Percentiles rank a stretch among this genome's conserved stretches.
Evolutionary conservation across 2,329 filamentous ascomycete species (phyloP).

Genomic region (Alternaria viburni): DNA sequence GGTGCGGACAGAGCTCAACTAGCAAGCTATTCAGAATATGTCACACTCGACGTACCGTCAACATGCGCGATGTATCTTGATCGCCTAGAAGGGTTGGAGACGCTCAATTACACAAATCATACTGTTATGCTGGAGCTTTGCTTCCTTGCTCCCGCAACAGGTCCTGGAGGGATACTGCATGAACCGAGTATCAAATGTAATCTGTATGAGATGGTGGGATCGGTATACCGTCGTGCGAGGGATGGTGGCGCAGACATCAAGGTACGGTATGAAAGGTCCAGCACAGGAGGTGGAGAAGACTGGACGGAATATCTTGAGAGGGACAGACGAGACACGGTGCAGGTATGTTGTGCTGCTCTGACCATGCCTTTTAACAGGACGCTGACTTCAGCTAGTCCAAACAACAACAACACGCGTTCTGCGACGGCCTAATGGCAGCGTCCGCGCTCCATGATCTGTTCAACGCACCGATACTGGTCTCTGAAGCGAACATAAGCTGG

Average conservation of each 20-base stretch:
- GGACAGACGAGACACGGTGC: not conserved
- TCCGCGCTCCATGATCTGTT: not conserved
- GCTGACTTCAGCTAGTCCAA: not conserved
- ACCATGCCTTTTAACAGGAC: not conserved
- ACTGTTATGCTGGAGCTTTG: not conserved
- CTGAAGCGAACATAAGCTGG: not conserved
- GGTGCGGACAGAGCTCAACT: not conserved
- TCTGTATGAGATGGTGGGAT: not conserved
- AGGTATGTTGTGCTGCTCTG: not conserved
- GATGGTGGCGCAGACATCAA: not conserved
- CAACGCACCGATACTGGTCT: not conserved
- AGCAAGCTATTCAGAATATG: not conserved
- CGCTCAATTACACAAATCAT: not conserved
- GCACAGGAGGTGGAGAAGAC: not conserved
- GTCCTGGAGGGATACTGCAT: not conserved
- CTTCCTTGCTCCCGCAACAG: not conserved
- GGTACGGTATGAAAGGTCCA: not conserved
- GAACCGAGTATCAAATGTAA: not conserved
- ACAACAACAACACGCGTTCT: not conserved
- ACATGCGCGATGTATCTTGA: not conserved
- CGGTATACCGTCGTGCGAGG: not conserved
- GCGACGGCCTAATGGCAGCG: not conserved
- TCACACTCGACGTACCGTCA: not conserved
- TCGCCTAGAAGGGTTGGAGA: not conserved
- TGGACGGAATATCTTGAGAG: not conserved